A percentile compares a stretch with the other conserved stretches of the same genome.
Evolutionary conservation across 257 asterid species (phyloP).

Genomic region (Jasminum sambac): DNA sequence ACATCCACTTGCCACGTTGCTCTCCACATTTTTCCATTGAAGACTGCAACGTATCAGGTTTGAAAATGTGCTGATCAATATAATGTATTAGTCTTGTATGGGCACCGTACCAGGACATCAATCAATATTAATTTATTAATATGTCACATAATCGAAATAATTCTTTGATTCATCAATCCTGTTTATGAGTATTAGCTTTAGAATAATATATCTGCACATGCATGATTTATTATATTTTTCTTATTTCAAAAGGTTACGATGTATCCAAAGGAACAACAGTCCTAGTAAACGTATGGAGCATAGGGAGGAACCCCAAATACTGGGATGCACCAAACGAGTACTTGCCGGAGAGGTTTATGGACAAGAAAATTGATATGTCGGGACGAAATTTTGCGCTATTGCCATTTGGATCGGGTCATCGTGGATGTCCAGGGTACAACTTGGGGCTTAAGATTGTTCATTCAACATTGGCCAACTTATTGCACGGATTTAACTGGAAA

Average conservation of each 20-base stretch:
- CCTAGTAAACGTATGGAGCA: conserved; percentile 32
- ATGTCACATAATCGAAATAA: too few relatives aligned
- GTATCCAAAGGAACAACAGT: conserved; percentile 27
- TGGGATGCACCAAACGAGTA: conserved; percentile 23
- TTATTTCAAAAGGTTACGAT: conserved; percentile 14
- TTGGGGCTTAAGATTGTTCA: conserved; percentile 27
- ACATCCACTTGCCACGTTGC: conserved; percentile 34
- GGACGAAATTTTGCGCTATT: conserved; percentile 25
- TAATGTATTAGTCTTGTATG: too few relatives aligned
- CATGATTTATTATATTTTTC: background rate
- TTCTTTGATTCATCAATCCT: too few relatives aligned
- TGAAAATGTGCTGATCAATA: too few relatives aligned
- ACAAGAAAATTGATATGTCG: conserved; percentile 14
- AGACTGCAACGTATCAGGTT: conserved; percentile 33
- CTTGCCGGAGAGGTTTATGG: conserved; percentile 27
- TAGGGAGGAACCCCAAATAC: conserved; percentile 24
- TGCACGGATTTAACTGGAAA: conserved; percentile 35
- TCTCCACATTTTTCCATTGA: conserved; percentile 30
- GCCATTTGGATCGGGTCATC: conserved; percentile 28
- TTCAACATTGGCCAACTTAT: conserved; percentile 26
- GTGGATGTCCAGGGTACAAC: conserved; percentile 26
- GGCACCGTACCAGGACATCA: too few relatives aligned
- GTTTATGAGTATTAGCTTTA: too few relatives aligned
- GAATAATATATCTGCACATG: too few relatives aligned
- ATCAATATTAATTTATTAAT: too few relatives aligned